phyloP scores from a whole-genome alignment of 208 protist genomes.

The Leishmania arabica region DNA sequence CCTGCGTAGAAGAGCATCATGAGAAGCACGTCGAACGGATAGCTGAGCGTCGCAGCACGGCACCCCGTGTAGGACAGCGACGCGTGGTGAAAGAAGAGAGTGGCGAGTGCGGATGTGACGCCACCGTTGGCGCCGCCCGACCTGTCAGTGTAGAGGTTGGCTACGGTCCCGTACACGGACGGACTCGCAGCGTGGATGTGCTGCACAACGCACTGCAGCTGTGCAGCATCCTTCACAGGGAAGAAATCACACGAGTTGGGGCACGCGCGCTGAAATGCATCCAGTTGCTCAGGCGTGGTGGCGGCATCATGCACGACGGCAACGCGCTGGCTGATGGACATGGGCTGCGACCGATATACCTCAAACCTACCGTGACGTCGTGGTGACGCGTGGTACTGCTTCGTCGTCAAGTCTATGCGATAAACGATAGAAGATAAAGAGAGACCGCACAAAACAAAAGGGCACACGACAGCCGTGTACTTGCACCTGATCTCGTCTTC shows the following conservation, averaged over 20 bases:
- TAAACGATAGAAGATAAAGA: not conserved
- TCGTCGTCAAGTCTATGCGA: not conserved
- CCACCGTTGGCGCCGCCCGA: slow-evolving; percentile 26
- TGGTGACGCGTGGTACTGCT: not conserved
- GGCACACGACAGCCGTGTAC: not conserved
- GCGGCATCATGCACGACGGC: slow-evolving; percentile 22
- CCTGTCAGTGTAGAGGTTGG: slow-evolving; percentile 60
- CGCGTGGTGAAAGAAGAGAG: slow-evolving; percentile 47
- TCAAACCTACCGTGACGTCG: not conserved
- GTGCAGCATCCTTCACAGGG: slow-evolving; percentile 30
- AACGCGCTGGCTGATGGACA: not conserved
- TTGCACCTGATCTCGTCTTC: not conserved
- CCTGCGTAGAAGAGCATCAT: slow-evolving; percentile 83
- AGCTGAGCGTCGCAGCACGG: slow-evolving; percentile 44
- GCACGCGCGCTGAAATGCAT: slow-evolving; percentile 35
- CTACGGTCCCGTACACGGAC: slow-evolving; percentile 16
- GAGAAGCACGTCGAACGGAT: slow-evolving; percentile 64
- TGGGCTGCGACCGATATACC: not conserved
- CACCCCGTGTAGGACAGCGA: slow-evolving; percentile 58
- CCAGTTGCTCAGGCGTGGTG: slow-evolving; percentile 30
- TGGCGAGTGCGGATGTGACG: slow-evolving; percentile 38
- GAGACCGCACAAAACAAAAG: not conserved
- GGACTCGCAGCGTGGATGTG: slow-evolving; percentile 29
- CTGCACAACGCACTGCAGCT: slow-evolving; percentile 42
- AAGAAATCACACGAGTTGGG: slow-evolving; percentile 33